These are phyloP conservation scores for Metschnikowia borealis DNA, from an alignment of 805 yeast species.

Conservation along the genomic window DNA sequence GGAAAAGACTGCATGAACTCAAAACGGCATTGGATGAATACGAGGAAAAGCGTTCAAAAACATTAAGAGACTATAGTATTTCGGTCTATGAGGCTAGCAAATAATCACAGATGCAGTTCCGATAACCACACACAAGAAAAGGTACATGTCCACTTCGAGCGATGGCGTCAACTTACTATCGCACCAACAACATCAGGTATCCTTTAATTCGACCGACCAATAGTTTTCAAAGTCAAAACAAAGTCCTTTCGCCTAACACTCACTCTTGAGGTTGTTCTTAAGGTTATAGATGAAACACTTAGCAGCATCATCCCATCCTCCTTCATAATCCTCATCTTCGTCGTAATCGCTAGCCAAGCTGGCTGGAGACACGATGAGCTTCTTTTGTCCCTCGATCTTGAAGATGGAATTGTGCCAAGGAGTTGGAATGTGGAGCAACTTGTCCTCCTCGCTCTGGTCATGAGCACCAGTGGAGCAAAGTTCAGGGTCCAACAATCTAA, in stretches of 20 bases:
- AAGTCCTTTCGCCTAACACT: neutral
- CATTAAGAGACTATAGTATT: slow-evolving; percentile 38
- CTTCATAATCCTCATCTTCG: slow-evolving; percentile 11
- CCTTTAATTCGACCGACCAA: neutral
- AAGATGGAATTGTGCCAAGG: slow-evolving; percentile 63
- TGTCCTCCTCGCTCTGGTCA: slow-evolving; percentile 38
- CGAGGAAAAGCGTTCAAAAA: slow-evolving; percentile 23
- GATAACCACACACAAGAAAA: neutral
- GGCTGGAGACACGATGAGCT: slow-evolving; percentile 15
- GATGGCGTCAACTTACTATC: neutral
- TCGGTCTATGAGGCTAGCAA: slow-evolving; percentile 19
- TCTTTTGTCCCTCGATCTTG: slow-evolving; percentile 34
- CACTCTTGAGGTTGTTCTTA: neutral
- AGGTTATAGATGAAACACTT: slow-evolving; percentile 10
- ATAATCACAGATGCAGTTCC: neutral
- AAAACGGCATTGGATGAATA: slow-evolving; percentile 29
- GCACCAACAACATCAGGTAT: neutral
- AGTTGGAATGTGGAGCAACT: slow-evolving; percentile 58
- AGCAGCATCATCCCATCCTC: slow-evolving; percentile 17
- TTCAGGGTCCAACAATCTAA: slow-evolving; percentile 41
- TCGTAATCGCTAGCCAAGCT: slow-evolving; percentile 12
- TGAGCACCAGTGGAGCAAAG: slow-evolving; percentile 45
- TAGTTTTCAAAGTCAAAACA: neutral
- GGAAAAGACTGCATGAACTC: slow-evolving; percentile 30
- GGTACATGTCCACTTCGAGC: neutral